Base-by-base conservation (phyloP, 176 grass and related monocot species). In the Triticum monococcum region DNA sequence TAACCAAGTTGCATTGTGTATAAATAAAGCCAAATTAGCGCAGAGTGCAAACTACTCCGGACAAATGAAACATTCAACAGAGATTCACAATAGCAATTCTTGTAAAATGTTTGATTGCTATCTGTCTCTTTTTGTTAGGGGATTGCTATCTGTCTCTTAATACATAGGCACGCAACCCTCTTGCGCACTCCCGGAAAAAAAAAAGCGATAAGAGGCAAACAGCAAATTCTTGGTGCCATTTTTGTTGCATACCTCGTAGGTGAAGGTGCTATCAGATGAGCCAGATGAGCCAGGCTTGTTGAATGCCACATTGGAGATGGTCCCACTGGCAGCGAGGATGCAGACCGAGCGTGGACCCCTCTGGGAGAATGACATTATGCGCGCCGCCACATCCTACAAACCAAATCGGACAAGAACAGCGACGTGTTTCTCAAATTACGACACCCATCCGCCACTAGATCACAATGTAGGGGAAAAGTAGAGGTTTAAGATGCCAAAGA, bases 261-360 rank as follows among this genome's bases (percentile, higher is more conserved):
- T 92, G 87, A 95, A 88, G 45, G 82, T 92, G 43, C 93, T 88
- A 69, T 88, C 93, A 32, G 72, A 92, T 32, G 73, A 76, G 59
- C 90, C 88, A 57, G 69, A 24, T 18, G 88, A 95, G 66, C 89
- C 91, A 50, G 93, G 88, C 59, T 86, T 91, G 38, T 82, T 87
- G 32, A 96, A 50, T 22, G 87, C 89, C 37, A 94, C 97, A 94
- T 91, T 91, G 12, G 97, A 94, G 72, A 98, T 96, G 31, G 93
- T 80, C 30, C 97, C 97, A 74, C 94, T 98, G 38, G 82, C 82
- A 64, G 71, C 12, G 71, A 84, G 82, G 71, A 98, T 92, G 87
- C 97, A 98, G 4, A 98, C 83, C 0, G 97, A 88, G 56, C 92
- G 90, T 18, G 94, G 97, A n/a, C 97, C 97, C 76, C 96, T 98